Conservation (phyloP, 192 early-diverging fungal genomes). For the Thoreauomyces humboldtii region DNA sequence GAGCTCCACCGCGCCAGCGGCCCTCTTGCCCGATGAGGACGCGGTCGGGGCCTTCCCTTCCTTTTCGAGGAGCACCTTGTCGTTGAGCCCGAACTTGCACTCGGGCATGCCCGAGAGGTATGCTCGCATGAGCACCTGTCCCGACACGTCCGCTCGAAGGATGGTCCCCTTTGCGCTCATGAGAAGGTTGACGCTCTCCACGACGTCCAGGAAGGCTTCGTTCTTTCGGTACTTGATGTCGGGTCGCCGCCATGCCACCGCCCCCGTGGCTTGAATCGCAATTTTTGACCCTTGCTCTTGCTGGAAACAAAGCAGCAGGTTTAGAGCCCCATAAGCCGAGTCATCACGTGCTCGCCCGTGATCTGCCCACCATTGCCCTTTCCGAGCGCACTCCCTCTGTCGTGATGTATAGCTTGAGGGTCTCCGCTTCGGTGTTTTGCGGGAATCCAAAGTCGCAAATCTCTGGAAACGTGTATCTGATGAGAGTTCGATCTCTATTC, state of each 20-base stretch:
- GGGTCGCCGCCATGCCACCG: constrained; percentile 86
- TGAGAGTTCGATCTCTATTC: no score
- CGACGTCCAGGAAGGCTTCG: constrained; percentile 98
- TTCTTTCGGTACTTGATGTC: constrained; percentile 97
- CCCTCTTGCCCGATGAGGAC: constrained; percentile 5
- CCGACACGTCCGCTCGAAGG: constrained; percentile 83
- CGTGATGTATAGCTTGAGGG: constrained; percentile 78
- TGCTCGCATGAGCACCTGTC: constrained; percentile 88
- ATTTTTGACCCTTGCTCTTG: constrained; percentile 60
- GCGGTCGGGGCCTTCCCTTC: constrained; percentile 46
- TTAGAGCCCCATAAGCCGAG: no score
- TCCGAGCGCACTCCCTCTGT: constrained; percentile 90
- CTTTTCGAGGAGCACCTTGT: constrained; percentile 84
- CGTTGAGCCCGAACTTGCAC: constrained; percentile 96
- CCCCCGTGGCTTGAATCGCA: constrained; percentile 94
- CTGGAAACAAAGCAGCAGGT: constrained; percentile 1
- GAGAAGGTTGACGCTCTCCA: constrained; percentile 93
- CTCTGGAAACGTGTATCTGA: no score
- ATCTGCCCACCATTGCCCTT: constrained; percentile 44
- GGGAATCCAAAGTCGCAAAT: constrained; percentile 76
- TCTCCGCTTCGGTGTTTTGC: constrained; percentile 75
- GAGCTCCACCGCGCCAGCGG: constrained; percentile 69
- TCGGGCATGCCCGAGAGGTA: constrained; percentile 97
- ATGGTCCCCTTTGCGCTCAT: constrained; percentile 85
- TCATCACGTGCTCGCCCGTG: no score